phyloP scores from a whole-genome alignment of 192 early-diverging fungal genomes.

The Glomus cerebriforme region DNA sequence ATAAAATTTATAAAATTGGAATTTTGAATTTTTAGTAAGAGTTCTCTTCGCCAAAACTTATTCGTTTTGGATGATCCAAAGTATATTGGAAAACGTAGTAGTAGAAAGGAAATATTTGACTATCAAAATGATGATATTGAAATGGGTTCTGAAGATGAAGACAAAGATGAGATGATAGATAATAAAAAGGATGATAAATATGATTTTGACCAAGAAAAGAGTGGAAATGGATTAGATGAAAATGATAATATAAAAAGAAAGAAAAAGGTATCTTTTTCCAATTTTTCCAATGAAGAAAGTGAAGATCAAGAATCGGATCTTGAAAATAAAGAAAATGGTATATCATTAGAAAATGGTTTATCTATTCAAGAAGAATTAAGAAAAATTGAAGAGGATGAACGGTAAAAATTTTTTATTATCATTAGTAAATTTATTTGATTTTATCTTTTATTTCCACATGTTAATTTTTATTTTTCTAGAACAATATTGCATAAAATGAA shows the following conservation, averaged over 20 bases:
- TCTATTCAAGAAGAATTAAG: conserved; percentile 61
- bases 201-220: not conserved
- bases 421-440: not conserved
- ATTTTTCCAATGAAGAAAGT: conserved; percentile 36
- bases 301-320: conserved; percentile 39
- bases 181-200: conserved; percentile 28
- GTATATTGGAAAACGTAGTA: conserved; percentile 68
- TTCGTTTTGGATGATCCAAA: conserved; percentile 71
- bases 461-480: conserved; percentile 31
- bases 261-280: conserved; percentile 26
- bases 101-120: conserved; percentile 63
- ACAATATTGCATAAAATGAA: conserved; percentile 78
- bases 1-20: not conserved
- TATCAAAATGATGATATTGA: conserved; percentile 47
- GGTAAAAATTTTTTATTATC: conserved; percentile 31
- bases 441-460: too few species aligned
- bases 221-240: not conserved
- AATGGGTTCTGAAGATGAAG: conserved; percentile 33
- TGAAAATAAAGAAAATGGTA: conserved; percentile 45
- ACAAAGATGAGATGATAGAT: conserved; percentile 6
- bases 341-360: conserved; percentile 41
- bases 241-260: conserved; percentile 54
- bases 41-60: conserved; percentile 59
- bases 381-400: conserved; percentile 81
- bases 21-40: conserved; percentile 48